Evolutionary conservation across 106 monocot genomes (phyloP).

Genomic region (Dactylorhiza incarnata): DNA sequence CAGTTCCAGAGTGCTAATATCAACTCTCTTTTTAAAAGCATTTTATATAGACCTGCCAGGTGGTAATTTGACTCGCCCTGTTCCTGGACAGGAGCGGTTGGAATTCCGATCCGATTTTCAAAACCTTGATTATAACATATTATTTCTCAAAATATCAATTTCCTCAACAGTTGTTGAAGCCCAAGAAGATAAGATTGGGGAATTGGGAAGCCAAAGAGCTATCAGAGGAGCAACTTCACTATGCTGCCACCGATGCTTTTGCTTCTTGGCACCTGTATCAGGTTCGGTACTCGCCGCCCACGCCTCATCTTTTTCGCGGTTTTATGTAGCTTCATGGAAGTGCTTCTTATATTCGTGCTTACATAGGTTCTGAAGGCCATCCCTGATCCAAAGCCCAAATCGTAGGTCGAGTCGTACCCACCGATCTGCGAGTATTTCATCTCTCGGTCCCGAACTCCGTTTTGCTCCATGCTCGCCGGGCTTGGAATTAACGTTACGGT

Average conservation of each 20-base stretch:
- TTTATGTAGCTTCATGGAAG: background rate
- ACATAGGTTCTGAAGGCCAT: conserved; percentile 40
- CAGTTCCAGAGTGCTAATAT: too few relatives aligned
- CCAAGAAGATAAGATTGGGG: conserved; percentile 75
- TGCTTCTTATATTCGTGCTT: background rate
- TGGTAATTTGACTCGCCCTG: too few relatives aligned
- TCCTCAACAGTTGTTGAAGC: conserved; percentile 55
- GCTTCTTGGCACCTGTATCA: conserved; percentile 86
- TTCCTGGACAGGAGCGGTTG: too few relatives aligned
- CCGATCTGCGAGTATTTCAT: background rate
- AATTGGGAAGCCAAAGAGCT: conserved; percentile 75
- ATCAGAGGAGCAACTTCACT: conserved; percentile 56
- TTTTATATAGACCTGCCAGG: too few relatives aligned
- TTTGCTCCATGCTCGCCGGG: too few relatives aligned
- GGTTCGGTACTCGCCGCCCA: conserved; percentile 23
- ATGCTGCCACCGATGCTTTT: conserved; percentile 99
- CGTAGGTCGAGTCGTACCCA: background rate
- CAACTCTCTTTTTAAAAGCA: too few relatives aligned
- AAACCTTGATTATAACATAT: too few relatives aligned
- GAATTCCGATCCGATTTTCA: too few relatives aligned
- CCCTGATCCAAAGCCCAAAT: conserved; percentile 31
- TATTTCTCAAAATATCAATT: background rate
- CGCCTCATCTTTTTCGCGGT: background rate
- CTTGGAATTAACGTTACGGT: too few relatives aligned
- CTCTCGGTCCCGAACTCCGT: too few relatives aligned